phyloP scores from a whole-genome alignment of 2,329 filamentous ascomycete genomes.

The Aspergillus transmontanensis region DNA sequence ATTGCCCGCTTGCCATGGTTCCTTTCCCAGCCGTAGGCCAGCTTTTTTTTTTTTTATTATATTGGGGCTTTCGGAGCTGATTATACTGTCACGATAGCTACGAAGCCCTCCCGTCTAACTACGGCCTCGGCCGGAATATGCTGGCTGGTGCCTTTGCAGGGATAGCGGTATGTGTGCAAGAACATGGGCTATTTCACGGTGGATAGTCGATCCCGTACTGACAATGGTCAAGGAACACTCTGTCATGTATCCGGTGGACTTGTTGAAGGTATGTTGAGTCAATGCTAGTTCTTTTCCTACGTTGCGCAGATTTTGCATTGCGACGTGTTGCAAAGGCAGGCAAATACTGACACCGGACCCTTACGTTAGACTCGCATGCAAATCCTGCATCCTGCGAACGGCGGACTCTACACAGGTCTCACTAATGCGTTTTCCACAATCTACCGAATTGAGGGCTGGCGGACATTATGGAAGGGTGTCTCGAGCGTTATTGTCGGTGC shows the following conservation, averaged over 20 bases:
- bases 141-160: constrained; percentile 93
- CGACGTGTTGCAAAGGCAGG: not conserved
- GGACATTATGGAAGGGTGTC: constrained; percentile 93
- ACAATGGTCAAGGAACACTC: constrained; percentile 76
- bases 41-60: not conserved
- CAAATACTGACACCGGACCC: constrained; percentile 9
- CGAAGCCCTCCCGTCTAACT: constrained; percentile 91
- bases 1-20: not conserved
- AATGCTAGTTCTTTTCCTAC: not conserved
- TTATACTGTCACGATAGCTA: constrained; percentile 59
- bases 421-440: constrained; percentile 92
- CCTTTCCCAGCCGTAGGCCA: not conserved
- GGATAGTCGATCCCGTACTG: constrained; percentile 11
- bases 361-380: constrained; percentile 87
- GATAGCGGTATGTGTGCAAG: constrained; percentile 72
- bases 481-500: constrained; percentile 95
- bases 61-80: not conserved
- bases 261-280: constrained; percentile 76
- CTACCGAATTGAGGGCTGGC: constrained; percentile 81
- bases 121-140: constrained; percentile 94
- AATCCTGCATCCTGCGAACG: constrained; percentile 80
- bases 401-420: constrained; percentile 83
- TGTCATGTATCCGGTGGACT: constrained; percentile 98
- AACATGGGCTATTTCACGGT: constrained; percentile 2
- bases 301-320: not conserved